These are phyloP conservation scores for Hemileccinum hortonii DNA, from an alignment of 1,284 basidiomycete genomes.

Conservation along the genomic window DNA sequence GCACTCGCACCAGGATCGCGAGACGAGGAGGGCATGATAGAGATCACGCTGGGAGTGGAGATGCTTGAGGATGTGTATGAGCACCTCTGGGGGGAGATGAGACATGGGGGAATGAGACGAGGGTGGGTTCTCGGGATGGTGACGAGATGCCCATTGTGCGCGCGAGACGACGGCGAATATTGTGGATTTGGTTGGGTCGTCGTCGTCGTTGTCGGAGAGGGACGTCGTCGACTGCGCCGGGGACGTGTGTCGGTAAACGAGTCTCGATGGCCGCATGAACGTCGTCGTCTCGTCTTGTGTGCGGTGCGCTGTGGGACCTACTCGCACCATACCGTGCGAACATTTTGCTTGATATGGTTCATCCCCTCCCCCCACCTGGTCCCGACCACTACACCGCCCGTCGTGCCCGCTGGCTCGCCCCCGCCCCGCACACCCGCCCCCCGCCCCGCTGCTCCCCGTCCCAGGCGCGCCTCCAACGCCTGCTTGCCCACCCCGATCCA, in stretches of 20 bases:
- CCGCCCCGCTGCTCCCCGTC: slow-evolving; percentile 34
- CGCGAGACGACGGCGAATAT: slow-evolving; percentile 55
- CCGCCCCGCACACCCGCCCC: slow-evolving; percentile 17
- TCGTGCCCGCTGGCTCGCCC: slow-evolving; percentile 57
- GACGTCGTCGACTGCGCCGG: slow-evolving; percentile 55
- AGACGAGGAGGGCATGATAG: slow-evolving; percentile 78
- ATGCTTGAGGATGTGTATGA: slow-evolving; percentile 91
- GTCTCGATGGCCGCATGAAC: slow-evolving; percentile 34
- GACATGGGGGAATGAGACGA: slow-evolving; percentile 48
- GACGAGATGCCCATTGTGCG: slow-evolving; percentile 62
- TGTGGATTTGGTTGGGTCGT: slow-evolving; percentile 52
- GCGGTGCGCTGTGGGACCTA: too few species aligned
- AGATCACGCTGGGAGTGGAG: slow-evolving; percentile 76
- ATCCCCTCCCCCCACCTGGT: slow-evolving; percentile 56
- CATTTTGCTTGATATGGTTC: slow-evolving; percentile 27
- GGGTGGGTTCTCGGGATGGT: slow-evolving; percentile 29
- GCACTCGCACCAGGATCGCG: slow-evolving; percentile 92
- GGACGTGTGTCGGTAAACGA: slow-evolving; percentile 57
- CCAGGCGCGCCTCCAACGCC: slow-evolving; percentile 50
- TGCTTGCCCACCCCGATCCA: slow-evolving; percentile 48
- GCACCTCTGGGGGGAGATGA: slow-evolving; percentile 82
- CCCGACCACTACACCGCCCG: slow-evolving; percentile 61
- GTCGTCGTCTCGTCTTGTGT: too few species aligned
- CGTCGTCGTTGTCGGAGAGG: slow-evolving; percentile 66
- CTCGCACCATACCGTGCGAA: slow-evolving; percentile 16